Evolutionary conservation across 257 asterid species (phyloP).

Genomic region (Thymus quinquecostatus): DNA sequence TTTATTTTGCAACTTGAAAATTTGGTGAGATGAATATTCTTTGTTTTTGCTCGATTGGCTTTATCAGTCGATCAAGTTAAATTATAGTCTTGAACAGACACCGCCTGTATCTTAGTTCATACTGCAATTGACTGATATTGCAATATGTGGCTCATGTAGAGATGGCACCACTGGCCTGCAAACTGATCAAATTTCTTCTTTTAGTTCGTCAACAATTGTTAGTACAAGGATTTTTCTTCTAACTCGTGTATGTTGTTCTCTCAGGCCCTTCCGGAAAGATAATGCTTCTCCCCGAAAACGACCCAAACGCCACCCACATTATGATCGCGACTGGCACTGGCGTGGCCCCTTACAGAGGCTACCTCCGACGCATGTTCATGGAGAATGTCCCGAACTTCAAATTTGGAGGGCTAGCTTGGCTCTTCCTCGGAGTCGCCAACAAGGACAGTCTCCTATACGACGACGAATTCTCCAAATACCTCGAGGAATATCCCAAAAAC

Average conservation of each 20-base stretch:
- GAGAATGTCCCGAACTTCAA: constrained; percentile 79
- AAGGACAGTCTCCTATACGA: constrained; percentile 84
- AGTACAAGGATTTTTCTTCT: background rate
- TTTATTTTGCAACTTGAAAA: background rate
- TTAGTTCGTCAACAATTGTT: background rate
- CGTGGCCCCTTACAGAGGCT: constrained; percentile 89
- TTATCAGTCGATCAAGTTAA: background rate
- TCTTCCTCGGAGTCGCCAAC: constrained; percentile 97
- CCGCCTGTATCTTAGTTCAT: background rate
- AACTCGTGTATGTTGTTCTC: constrained; percentile 1
- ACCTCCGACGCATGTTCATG: constrained; percentile 98
- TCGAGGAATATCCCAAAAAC: constrained; percentile 66
- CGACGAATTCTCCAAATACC: constrained; percentile 81
- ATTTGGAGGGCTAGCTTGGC: constrained; percentile 93
- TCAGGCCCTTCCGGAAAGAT: constrained; percentile 97
- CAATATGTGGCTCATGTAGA: background rate
- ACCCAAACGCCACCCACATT: constrained; percentile 89
- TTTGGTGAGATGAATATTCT: background rate
- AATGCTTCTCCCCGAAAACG: constrained; percentile 92
- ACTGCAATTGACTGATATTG: background rate
- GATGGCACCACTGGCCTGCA: background rate
- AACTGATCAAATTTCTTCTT: background rate
- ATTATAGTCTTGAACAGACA: background rate
- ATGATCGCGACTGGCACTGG: constrained; percentile 99
- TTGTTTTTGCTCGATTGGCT: background rate